A percentile compares a stretch with the other conserved stretches of the same genome.
phyloP scores from a whole-genome alignment of 2,329 filamentous ascomycete genomes.

The Dothideomycetidae sp. region DNA sequence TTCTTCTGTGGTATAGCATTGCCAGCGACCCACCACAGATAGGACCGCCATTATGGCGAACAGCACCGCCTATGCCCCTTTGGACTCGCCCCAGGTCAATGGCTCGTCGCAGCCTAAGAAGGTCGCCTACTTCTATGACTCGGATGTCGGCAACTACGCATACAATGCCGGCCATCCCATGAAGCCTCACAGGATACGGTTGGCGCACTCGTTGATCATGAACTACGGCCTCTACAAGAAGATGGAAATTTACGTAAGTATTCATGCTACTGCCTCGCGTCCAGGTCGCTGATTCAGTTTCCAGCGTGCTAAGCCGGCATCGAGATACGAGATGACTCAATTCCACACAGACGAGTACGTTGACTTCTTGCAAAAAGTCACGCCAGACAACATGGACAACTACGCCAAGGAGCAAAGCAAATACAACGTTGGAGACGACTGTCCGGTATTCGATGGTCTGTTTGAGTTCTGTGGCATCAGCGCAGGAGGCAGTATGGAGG shows the following conservation, averaged over 20 bases:
- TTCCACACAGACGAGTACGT: conserved; percentile 62
- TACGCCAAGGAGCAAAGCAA: conserved; percentile 81
- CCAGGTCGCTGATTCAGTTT: background rate
- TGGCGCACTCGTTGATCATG: conserved; percentile 52
- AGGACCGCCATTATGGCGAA: conserved; percentile 37
- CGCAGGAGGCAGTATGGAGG: conserved; percentile 56
- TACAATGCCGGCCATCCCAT: conserved; percentile 65
- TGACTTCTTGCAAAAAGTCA: conserved; percentile 69
- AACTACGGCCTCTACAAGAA: conserved; percentile 61
- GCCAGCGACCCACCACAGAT: too few species aligned
- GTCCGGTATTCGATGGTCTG: conserved; percentile 53
- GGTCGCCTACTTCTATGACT: conserved; percentile 97
- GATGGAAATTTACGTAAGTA: conserved; percentile 53
- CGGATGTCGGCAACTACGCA: conserved; percentile 94
- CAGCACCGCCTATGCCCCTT: conserved; percentile 32
- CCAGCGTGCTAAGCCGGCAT: conserved; percentile 30
- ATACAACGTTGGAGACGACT: conserved; percentile 51
- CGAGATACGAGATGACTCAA: conserved; percentile 57
- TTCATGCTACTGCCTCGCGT: background rate
- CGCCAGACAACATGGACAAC: conserved; percentile 94
- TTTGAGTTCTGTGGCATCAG: conserved; percentile 60
- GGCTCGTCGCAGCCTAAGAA: conserved; percentile 52
- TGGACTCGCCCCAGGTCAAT: conserved; percentile 39
- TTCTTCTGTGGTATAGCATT: too few species aligned
- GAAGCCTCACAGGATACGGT: conserved; percentile 54